Conservation (phyloP, 2,329 filamentous ascomycete genomes). For the Ophiostoma novo-ulmi region DNA sequence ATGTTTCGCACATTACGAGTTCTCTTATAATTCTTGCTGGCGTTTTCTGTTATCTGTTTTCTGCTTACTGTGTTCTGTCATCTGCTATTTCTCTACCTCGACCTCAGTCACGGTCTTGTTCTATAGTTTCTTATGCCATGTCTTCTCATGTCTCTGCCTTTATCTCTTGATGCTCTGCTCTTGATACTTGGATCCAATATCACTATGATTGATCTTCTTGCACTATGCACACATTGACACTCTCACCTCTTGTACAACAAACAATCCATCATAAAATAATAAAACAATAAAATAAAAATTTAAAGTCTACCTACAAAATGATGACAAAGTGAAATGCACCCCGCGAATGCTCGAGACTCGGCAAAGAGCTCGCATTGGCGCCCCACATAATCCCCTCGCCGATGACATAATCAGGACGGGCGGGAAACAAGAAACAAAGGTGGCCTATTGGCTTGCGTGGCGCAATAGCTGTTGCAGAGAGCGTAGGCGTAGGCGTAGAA, state of each 20-base stretch:
- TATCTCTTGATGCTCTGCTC: neutral
- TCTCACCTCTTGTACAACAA: conserved; percentile 4
- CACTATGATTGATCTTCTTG: neutral
- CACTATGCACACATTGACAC: neutral
- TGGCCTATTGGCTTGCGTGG: neutral
- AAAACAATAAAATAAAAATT: neutral
- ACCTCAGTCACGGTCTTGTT: conserved; percentile 10
- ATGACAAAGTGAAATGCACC: neutral
- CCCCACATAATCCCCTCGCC: conserved; percentile 1
- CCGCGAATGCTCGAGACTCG: neutral
- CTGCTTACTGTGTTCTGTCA: no score
- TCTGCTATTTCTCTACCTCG: no score
- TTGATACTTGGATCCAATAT: conserved; percentile 1
- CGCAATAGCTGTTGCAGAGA: neutral
- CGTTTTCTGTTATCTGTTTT: conserved; percentile 5
- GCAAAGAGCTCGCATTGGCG: neutral
- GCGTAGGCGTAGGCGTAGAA: neutral
- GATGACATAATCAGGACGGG: neutral
- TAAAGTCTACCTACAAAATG: neutral
- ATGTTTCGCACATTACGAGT: conserved; percentile 9
- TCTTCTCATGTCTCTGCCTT: neutral
- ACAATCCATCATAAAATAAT: neutral
- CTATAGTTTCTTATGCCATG: neutral
- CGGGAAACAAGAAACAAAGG: neutral
- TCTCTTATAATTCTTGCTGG: neutral